phyloP scores from a whole-genome alignment of 257 asterid genomes.

The Capsicum pubescens region DNA sequence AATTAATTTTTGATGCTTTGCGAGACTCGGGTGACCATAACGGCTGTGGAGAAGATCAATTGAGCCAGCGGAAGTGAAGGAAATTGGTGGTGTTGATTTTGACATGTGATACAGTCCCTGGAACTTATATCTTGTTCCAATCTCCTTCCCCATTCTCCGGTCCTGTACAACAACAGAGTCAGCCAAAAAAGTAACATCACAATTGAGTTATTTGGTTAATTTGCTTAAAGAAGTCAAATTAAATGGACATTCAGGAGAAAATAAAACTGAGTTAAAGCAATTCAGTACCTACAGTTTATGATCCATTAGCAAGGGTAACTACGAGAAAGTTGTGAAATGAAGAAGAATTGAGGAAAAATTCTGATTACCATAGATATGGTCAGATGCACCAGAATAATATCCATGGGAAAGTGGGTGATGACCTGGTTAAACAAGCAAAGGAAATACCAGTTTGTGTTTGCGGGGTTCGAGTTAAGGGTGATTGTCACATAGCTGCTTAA shows the following conservation, averaged over 20 bases:
- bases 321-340: not conserved
- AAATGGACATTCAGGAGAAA: not conserved
- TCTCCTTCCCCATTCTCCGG: no score
- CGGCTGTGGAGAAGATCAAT: not conserved
- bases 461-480: not conserved
- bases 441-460: not conserved
- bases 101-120: not conserved
- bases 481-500: not conserved
- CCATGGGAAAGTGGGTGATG: not conserved
- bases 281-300: not conserved
- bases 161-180: not conserved
- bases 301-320: not conserved
- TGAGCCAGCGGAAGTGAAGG: not conserved
- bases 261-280: not conserved
- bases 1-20: no score
- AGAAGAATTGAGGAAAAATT: not conserved
- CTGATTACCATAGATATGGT: not conserved
- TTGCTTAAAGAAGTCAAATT: not conserved
- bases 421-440: not conserved
- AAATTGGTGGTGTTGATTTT: not conserved
- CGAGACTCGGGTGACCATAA: not conserved
- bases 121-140: not conserved
- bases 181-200: not conserved
- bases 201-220: not conserved
- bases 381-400: not conserved